Base-by-base conservation (phyloP, 1,284 basidiomycete genomes). In the Pyrrhoderma noxium region DNA sequence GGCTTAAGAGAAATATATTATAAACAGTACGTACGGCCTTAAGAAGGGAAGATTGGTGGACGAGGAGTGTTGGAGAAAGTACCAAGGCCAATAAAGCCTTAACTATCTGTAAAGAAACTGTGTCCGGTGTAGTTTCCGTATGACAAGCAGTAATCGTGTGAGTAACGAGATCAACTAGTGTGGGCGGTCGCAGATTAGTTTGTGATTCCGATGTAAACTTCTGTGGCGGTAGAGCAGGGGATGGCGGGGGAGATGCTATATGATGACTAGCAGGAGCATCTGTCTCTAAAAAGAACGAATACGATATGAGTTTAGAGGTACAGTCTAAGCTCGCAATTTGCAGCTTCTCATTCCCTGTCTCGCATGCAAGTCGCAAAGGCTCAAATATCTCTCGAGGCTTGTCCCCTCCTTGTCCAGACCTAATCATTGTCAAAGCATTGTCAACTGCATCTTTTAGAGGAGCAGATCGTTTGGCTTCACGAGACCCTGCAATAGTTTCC, bases 21-120 rank as follows among this genome's bases (percentile, higher is more conserved):
- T 97, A 97, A 1, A 98, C 93, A 4, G 94, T 96, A 36, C 94
- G 79, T 23, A 98, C 89, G 23, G 94, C 92, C 67, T 95, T 95
- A 58, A 98, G 78, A 35, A 98, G 74, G 11, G 90, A 89, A 5
- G 91, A 94, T 65, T 96, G 93, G 66, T 97, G 94, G 2, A 96
- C 89, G 37, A 91, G 76, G 58, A 88, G 83, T 37, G 82, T 88
- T 2, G 87, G 77, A 5, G 92, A 95, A 36, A 98, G 74, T 21
- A 96, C 85, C 43, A 97, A 72, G 0, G 92, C 78, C 48, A 98
- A 77, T 19, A 98, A 74, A 5, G 92, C 93, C 66, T 96, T 97
- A 57, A 97, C 91, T 56, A 98, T 92, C 63, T 97, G 94, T 8
- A 98, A 73, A 1, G 92, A 93, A 39, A 96, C 93, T 2, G 90